Evolutionary conservation across 176 grass and related monocot species (phyloP).

Genomic region (Puya raimondii): DNA sequence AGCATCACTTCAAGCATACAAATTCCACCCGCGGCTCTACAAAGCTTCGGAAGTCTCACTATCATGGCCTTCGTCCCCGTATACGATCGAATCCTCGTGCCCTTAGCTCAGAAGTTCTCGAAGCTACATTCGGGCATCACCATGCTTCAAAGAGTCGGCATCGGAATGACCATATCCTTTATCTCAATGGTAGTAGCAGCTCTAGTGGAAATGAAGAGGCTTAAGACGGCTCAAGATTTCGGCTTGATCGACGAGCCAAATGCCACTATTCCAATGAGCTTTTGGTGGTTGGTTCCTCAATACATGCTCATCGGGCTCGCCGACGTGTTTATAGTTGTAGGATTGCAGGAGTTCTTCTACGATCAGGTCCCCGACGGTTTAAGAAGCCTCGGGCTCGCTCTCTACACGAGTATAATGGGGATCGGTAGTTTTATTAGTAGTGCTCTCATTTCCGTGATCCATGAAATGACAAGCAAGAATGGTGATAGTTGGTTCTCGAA

Average conservation of each 20-base stretch:
- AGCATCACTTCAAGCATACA: slow-evolving; percentile 15
- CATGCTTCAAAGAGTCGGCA: slow-evolving; percentile 48
- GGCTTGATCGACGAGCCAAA: slow-evolving; percentile 11
- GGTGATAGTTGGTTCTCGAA: slow-evolving; percentile 48
- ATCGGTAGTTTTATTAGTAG: slow-evolving; percentile 52
- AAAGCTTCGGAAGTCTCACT: slow-evolving; percentile 29
- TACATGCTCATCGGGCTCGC: slow-evolving; percentile 31
- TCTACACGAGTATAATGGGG: slow-evolving; percentile 46
- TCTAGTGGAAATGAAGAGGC: slow-evolving; percentile 43
- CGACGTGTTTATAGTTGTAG: slow-evolving; percentile 36
- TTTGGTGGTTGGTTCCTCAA: slow-evolving; percentile 66
- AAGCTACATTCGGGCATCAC: slow-evolving; percentile 28
- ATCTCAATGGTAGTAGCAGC: slow-evolving; percentile 17
- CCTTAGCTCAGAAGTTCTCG: slow-evolving; percentile 15
- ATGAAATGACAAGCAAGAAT: slow-evolving; percentile 14
- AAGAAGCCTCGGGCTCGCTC: slow-evolving; percentile 44
- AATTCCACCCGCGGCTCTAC: slow-evolving; percentile 32
- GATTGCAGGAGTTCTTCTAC: slow-evolving; percentile 67
- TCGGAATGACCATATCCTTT: slow-evolving; percentile 24
- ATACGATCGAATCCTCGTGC: slow-evolving; percentile 45
- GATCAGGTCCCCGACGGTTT: slow-evolving; percentile 45
- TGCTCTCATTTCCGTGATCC: slow-evolving; percentile 34
- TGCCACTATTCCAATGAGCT: slow-evolving; percentile 33
- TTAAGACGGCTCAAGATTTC: slow-evolving; percentile 17
- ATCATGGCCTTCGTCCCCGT: slow-evolving; percentile 20